These are phyloP conservation scores for Amphichorda felina DNA, from an alignment of 2,329 filamentous ascomycete genomes.

Conservation along the genomic window DNA sequence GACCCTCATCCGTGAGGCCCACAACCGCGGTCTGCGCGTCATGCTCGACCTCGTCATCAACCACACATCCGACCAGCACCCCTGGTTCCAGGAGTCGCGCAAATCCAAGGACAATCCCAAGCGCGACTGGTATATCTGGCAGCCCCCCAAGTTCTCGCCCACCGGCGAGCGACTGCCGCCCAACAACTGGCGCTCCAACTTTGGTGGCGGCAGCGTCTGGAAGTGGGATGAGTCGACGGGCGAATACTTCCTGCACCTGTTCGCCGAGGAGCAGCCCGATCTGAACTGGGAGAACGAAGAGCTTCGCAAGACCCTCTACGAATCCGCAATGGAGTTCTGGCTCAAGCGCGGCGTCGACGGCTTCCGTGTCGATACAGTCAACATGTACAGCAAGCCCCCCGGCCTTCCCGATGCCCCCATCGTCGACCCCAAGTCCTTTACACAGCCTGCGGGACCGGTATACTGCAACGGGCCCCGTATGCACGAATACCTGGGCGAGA, in stretches of 20 bases:
- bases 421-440: conserved; percentile 28
- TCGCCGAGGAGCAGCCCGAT: conserved; percentile 65
- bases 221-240: conserved; percentile 59
- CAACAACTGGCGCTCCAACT: conserved; percentile 62
- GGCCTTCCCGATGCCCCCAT: conserved; percentile 47
- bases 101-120: conserved; percentile 50
- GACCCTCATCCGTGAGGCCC: conserved; percentile 44
- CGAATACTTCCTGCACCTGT: conserved; percentile 70
- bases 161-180: conserved; percentile 55
- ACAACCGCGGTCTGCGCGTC: conserved; percentile 53
- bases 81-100: conserved; percentile 59
- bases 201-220: conserved; percentile 51
- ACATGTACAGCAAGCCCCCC: conserved; percentile 56
- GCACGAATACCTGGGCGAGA: conserved; percentile 55
- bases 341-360: conserved; percentile 60
- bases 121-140: conserved; percentile 57
- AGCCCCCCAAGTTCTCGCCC: conserved; percentile 35
- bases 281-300: conserved; percentile 73
- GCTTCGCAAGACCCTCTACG: conserved; percentile 57
- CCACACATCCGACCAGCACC: conserved; percentile 61
- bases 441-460: conserved; percentile 41
- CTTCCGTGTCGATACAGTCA: conserved; percentile 66
- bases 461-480: conserved; percentile 59
- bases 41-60: conserved; percentile 71
- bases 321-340: conserved; percentile 68